These are phyloP conservation scores for Annulohypoxylon bovei DNA, from an alignment of 495 filamentous ascomycete genomes.

Conservation along the genomic window DNA sequence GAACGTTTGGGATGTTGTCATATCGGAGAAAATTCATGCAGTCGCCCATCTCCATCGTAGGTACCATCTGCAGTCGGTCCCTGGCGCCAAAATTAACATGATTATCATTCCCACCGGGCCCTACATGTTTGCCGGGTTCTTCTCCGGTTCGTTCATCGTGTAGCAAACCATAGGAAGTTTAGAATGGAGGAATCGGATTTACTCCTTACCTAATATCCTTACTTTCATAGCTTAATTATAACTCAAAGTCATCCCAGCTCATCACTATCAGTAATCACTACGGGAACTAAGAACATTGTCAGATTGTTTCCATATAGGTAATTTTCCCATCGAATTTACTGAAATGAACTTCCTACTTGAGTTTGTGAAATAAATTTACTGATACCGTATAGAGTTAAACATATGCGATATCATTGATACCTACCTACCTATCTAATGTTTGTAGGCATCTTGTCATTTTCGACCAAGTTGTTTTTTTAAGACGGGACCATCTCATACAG, in stretches of 20 bases:
- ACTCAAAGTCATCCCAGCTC: not conserved
- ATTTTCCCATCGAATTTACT: too few relatives aligned
- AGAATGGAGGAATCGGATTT: not conserved
- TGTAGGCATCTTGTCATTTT: not conserved
- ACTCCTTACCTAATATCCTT: not conserved
- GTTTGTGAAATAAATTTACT: not conserved
- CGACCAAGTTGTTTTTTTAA: not conserved
- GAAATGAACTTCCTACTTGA: not conserved
- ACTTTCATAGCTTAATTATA: not conserved
- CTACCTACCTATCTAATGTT: conserved; percentile 5
- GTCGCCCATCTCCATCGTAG: conserved; percentile 25
- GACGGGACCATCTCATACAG: conserved; percentile 1
- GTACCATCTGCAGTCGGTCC: conserved; percentile 1
- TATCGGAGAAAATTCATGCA: conserved; percentile 41
- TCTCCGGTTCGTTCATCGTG: conserved; percentile 8
- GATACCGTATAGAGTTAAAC: not conserved
- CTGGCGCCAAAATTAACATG: conserved; percentile 12
- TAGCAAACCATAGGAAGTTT: conserved; percentile 28
- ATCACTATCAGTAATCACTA: not conserved
- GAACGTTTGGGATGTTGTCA: conserved; percentile 35
- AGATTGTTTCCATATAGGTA: too few relatives aligned
- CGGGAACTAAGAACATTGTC: too few relatives aligned
- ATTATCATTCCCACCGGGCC: conserved; percentile 21
- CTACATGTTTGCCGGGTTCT: conserved; percentile 24
- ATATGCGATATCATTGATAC: too few relatives aligned